Base-by-base conservation (phyloP, 2,329 filamentous ascomycete genomes). In the Grosmannia huntii region DNA sequence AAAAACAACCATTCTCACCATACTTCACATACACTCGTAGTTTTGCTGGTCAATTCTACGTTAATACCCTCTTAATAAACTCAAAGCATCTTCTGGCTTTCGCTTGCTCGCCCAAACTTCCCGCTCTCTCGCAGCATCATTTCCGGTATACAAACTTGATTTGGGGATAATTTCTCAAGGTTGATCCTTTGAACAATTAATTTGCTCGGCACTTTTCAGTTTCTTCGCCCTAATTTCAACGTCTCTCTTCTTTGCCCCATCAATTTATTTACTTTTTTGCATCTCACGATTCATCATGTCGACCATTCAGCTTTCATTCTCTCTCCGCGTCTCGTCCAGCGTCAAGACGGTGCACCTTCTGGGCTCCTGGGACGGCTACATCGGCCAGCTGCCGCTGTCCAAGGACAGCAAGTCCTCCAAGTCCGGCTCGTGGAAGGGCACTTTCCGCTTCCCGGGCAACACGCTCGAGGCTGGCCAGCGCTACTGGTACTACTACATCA, bases 401-500 rank as follows among this genome's bases (percentile, higher is more conserved):
- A 91, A 90, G 78, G 90, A 96, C 73, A 85, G 83, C 77, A 76
- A 79, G 69, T 82, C 86, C 54, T 85, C 86, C 75, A 96, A 96
- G 80, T 84, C 87, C 59, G 90, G 90, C 70, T 87, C 87, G 66
- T 97, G 92, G 90, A 89, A 91, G 73, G 94, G 92, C 69, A 95
- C 90, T 68, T 96, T 99, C 80, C 87, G 90, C 76, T 96, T 99
- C 78, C 88, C 94, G 76, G 87, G 86, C 71, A 76, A 83, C 62
- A 92, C 89, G 61, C 82, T 97, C 67, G 85, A 92, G 78, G 80
- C 89, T 67, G 90, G 92, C 71, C 85, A 89, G 72, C 86, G 92
- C 71, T 97, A 97, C 84, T 99, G 94, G 94, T 99, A 97, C 85
- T 99, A 99, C 84, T 99, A 96, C 82, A 96, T 97, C 84, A 94